Base-by-base conservation (phyloP, 768 basidiomycete genomes). In the Naganishia onofrii region DNA sequence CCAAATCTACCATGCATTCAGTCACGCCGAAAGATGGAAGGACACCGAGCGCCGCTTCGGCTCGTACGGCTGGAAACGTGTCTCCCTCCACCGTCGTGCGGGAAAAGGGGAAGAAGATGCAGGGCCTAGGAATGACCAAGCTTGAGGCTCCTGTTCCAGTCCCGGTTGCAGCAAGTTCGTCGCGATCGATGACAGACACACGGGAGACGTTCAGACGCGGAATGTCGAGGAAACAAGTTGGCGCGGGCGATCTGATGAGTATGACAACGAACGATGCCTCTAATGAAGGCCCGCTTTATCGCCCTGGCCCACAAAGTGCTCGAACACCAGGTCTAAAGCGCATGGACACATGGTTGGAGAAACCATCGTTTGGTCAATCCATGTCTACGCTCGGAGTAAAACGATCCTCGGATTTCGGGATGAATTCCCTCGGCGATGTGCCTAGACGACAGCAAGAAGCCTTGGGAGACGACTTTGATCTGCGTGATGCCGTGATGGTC, bases 401-500 rank as follows among this genome's bases (percentile, higher is more conserved):
- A n/a, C 46, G 44, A 9, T 63, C 57, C 13, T 28, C 57, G 28
- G 60, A 63, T 42, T 63, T 42, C 10, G 38, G 21, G 23, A 46
- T 26, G 48, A 26, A 12, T 21, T 3, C 31, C 53, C 42, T 63
- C 6, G 57, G 56, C 13, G 26, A 32, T 17, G 17, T 57, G 44
- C 29, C 31, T 19, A 63, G n/a, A 42, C 42, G 68, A 21, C 56
- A 52, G 42, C 68, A 69, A 19, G 68, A 69, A 28, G 58, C 56
- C 7, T 23, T 69, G 5, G 48, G 51, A 9, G 89, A 89, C 29
- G 92, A 94, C 26, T 94, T 97, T 74, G 92, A 98, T 79, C 86
- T 98, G n/a, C 87, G 92, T 42, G 92, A 93, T 74, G 93, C 92
- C 74, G 94, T 99, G 36, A 93, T 98, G 92, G 90, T 90, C 0